These are phyloP conservation scores for Camillea tinctor DNA, from an alignment of 2,329 filamentous ascomycete species.

Conservation along the genomic window DNA sequence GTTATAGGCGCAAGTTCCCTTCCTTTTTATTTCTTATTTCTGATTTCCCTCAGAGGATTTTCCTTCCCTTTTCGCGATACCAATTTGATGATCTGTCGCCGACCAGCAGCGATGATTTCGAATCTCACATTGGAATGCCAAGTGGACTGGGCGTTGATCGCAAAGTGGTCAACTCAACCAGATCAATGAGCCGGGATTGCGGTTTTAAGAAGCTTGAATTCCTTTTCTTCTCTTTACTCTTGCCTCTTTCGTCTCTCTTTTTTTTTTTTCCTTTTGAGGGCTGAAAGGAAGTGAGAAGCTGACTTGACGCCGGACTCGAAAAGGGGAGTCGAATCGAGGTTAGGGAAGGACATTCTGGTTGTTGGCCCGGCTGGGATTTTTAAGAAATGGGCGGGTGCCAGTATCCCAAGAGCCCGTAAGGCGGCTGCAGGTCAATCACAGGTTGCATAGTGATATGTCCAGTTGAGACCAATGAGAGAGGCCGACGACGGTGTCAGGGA, in stretches of 20 bases:
- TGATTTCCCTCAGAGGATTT: conserved; percentile 1
- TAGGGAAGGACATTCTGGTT: conserved; percentile 5
- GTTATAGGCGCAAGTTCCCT: conserved; percentile 9
- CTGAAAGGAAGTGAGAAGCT: too few species aligned
- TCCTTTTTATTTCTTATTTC: too few species aligned
- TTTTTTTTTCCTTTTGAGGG: neutral
- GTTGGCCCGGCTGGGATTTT: conserved; percentile 22
- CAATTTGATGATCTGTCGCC: conserved; percentile 4
- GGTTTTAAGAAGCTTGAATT: too few species aligned
- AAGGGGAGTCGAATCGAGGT: conserved; percentile 7
- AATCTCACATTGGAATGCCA: neutral
- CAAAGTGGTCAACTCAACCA: neutral
- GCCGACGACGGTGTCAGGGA: conserved; percentile 18
- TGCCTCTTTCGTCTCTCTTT: too few species aligned
- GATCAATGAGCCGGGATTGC: neutral
- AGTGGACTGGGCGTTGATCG: neutral
- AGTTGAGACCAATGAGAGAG: conserved; percentile 28
- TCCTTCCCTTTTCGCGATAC: conserved; percentile 12
- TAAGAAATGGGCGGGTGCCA: conserved; percentile 15
- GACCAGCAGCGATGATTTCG: neutral
- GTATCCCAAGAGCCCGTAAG: conserved; percentile 16
- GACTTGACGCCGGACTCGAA: neutral
- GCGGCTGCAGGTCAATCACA: conserved; percentile 33
- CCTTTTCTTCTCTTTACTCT: too few species aligned
- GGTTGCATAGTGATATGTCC: conserved; percentile 29